Conservation (phyloP, 768 basidiomycete genomes). For the Psilocybe sp. region DNA sequence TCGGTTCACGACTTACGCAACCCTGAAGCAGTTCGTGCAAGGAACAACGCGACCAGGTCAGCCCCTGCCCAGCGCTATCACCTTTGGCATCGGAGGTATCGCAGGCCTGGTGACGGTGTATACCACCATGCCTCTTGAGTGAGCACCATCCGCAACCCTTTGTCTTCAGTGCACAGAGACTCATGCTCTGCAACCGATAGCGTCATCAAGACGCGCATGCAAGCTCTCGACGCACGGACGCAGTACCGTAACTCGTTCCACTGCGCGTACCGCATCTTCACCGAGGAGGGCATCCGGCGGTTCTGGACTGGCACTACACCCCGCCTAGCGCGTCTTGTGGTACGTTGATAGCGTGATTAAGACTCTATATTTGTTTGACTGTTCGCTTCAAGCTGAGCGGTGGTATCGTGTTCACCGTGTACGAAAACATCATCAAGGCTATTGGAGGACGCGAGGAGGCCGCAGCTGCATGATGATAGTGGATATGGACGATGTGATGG, state of each 20-base stretch:
- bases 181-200: conserved; percentile 60
- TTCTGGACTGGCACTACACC: conserved; percentile 99
- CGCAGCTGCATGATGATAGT: no score
- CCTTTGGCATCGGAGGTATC: conserved; percentile 91
- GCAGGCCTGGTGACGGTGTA: conserved; percentile 96
- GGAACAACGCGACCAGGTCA: conserved; percentile 82
- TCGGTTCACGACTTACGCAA: conserved; percentile 92
- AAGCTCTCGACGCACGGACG: conserved; percentile 76
- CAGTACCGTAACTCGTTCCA: conserved; percentile 95
- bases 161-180: neutral
- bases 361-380: neutral
- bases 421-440: conserved; percentile 73
- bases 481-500: no score
- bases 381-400: conserved; percentile 68
- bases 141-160: conserved; percentile 17
- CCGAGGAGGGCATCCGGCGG: conserved; percentile 85
- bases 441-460: conserved; percentile 21
- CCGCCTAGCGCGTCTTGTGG: conserved; percentile 77
- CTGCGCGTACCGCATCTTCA: conserved; percentile 91
- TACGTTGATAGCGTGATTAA: conserved; percentile 34
- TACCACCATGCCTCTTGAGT: conserved; percentile 85
- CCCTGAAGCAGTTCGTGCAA: conserved; percentile 90
- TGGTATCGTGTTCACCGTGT: conserved; percentile 90
- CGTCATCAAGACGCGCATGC: conserved; percentile 98
- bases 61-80: conserved; percentile 80